Conservation (phyloP, 2,329 filamentous ascomycete species). For the Metarhizium humberi region DNA sequence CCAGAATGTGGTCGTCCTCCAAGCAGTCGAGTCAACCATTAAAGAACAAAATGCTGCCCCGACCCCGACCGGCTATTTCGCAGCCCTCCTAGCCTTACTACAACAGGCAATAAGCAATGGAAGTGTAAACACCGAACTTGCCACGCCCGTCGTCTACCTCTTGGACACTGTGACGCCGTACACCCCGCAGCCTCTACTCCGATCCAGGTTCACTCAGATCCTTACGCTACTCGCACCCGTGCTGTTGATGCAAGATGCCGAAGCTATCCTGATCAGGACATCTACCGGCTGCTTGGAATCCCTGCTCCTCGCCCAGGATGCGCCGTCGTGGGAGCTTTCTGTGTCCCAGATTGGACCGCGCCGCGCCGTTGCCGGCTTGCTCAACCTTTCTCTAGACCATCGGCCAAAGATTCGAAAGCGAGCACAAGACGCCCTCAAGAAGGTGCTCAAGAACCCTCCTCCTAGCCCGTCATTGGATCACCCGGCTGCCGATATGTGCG, state of each 20-base stretch:
- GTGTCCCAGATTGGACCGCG: slow-evolving; percentile 77
- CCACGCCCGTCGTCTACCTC: slow-evolving; percentile 83
- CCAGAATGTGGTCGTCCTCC: slow-evolving; percentile 76
- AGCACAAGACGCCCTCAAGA: slow-evolving; percentile 79
- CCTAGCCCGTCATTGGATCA: slow-evolving; percentile 90
- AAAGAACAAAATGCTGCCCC: slow-evolving; percentile 76
- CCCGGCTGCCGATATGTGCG: slow-evolving; percentile 92
- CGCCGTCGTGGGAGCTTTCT: slow-evolving; percentile 76
- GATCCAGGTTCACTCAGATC: slow-evolving; percentile 92
- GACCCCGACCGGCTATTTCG: slow-evolving; percentile 88
- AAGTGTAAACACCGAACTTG: slow-evolving; percentile 70
- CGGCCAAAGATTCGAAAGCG: slow-evolving; percentile 91
- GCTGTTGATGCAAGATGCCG: slow-evolving; percentile 68
- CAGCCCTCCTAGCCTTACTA: slow-evolving; percentile 82
- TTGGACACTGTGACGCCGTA: slow-evolving; percentile 85
- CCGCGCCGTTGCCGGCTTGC: slow-evolving; percentile 74
- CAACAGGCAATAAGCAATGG: slow-evolving; percentile 63
- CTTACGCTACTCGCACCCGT: slow-evolving; percentile 78
- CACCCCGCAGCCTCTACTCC: slow-evolving; percentile 76
- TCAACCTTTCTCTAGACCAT: slow-evolving; percentile 76
- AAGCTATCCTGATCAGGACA: slow-evolving; percentile 76
- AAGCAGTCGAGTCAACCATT: slow-evolving; percentile 86
- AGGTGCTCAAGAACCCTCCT: slow-evolving; percentile 74
- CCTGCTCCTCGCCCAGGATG: slow-evolving; percentile 83
- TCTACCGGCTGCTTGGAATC: slow-evolving; percentile 92